phyloP scores from a whole-genome alignment of 2,329 filamentous ascomycete species.

The Nigrospora osmanthi region DNA sequence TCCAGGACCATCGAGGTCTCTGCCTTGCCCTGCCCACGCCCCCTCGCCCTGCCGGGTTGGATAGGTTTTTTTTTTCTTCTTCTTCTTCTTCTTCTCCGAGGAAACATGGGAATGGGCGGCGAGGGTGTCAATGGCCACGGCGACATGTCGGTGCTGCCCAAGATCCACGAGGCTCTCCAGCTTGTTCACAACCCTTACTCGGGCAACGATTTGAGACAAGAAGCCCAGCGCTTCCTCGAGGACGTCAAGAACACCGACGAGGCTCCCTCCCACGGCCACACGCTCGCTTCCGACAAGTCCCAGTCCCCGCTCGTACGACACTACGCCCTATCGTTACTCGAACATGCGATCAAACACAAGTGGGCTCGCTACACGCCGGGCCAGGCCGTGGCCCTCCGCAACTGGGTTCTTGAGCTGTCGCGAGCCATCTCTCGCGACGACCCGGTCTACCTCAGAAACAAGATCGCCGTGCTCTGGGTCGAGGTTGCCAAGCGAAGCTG shows the following conservation, averaged over 20 bases:
- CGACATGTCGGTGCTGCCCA: conserved; percentile 43
- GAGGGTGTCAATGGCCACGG: conserved; percentile 26
- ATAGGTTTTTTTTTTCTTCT: too few species aligned
- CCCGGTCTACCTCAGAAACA: conserved; percentile 80
- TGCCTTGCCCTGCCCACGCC: too few species aligned
- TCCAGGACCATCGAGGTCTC: too few species aligned
- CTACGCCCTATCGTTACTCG: conserved; percentile 86
- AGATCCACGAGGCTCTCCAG: conserved; percentile 78
- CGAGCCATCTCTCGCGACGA: conserved; percentile 64
- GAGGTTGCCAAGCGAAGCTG: conserved; percentile 90
- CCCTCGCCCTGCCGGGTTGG: too few species aligned
- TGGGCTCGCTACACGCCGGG: conserved; percentile 67
- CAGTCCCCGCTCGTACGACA: conserved; percentile 82
- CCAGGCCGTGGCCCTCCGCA: conserved; percentile 61
- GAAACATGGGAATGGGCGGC: conserved; percentile 22
- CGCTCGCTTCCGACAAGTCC: conserved; percentile 65
- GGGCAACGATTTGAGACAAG: conserved; percentile 69
- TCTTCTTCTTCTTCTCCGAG: conserved; percentile 5
- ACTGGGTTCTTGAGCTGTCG: conserved; percentile 74
- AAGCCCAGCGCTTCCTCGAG: conserved; percentile 83
- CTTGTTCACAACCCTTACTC: conserved; percentile 80
- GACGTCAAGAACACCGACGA: conserved; percentile 70
- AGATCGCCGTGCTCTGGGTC: conserved; percentile 89
- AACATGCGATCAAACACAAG: conserved; percentile 79
- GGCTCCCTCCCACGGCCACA: conserved; percentile 79